phyloP scores from a whole-genome alignment of 2,329 filamentous ascomycete species.

The Whalleya microplaca region DNA sequence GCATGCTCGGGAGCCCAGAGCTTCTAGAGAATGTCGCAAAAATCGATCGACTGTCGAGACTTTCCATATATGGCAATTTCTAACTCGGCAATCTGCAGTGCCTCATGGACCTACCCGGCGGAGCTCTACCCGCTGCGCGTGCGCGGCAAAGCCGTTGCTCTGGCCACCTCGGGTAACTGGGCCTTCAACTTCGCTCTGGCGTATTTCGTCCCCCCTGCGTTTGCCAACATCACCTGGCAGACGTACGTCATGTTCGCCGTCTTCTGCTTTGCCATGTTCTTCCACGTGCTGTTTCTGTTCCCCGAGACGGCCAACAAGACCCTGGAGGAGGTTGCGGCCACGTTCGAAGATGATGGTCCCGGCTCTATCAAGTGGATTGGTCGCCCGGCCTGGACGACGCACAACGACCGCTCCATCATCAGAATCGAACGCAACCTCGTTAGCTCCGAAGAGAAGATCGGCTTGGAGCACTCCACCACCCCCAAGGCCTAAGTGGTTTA shows the following conservation, averaged over 20 bases:
- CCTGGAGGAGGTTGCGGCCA: constrained; percentile 55
- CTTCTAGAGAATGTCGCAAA: background rate
- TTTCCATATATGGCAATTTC: background rate
- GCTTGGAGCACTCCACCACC: constrained; percentile 24
- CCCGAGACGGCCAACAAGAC: constrained; percentile 60
- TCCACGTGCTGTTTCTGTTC: constrained; percentile 58
- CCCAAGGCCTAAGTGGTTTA: constrained; percentile 14
- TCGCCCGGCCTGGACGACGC: constrained; percentile 48
- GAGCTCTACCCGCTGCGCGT: constrained; percentile 52
- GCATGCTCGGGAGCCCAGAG: background rate
- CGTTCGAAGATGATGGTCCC: constrained; percentile 47
- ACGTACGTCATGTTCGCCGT: constrained; percentile 56
- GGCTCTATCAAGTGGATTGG: constrained; percentile 44
- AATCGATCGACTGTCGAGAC: background rate
- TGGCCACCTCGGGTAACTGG: constrained; percentile 56
- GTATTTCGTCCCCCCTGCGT: constrained; percentile 51
- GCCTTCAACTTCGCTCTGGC: constrained; percentile 54
- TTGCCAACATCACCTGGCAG: constrained; percentile 53
- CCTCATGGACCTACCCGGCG: constrained; percentile 50
- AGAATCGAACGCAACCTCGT: constrained; percentile 40
- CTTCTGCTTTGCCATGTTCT: constrained; percentile 54
- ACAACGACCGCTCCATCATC: constrained; percentile 39
- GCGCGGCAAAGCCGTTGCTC: constrained; percentile 57
- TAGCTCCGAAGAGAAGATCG: constrained; percentile 41
- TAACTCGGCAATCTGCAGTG: background rate